Evolutionary conservation across 495 filamentous ascomycete species (phyloP).

Genomic region (Lophiotrema nucula): DNA sequence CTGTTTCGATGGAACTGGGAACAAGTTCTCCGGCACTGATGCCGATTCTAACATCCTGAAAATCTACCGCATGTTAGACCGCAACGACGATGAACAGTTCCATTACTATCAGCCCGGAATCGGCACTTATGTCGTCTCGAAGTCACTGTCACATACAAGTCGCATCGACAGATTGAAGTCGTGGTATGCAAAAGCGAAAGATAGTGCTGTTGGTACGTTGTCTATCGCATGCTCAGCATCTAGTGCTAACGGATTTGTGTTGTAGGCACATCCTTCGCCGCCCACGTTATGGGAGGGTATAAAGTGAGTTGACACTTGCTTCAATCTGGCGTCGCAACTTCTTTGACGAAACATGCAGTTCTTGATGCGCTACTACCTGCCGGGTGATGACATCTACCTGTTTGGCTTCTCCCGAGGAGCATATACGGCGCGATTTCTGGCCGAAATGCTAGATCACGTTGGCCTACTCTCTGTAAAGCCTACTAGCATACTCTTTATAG

Average conservation of each 20-base stretch:
- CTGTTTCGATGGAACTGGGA: conserved; percentile 72
- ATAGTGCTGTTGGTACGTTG: conserved; percentile 64
- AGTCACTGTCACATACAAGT: conserved; percentile 64
- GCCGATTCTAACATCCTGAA: conserved; percentile 88
- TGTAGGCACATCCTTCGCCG: conserved; percentile 68
- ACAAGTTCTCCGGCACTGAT: conserved; percentile 78
- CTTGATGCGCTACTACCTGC: conserved; percentile 79
- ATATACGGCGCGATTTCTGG: conserved; percentile 83
- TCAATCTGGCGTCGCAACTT: no score
- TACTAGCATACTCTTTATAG: no score
- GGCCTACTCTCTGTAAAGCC: conserved; percentile 65
- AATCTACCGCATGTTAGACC: conserved; percentile 69
- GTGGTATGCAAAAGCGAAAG: conserved; percentile 79
- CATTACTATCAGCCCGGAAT: conserved; percentile 81
- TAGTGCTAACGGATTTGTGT: neutral
- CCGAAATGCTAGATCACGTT: conserved; percentile 84
- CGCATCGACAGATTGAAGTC: conserved; percentile 64
- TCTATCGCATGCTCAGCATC: neutral
- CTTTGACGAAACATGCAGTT: no score
- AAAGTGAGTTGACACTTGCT: no score
- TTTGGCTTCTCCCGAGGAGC: conserved; percentile 85
- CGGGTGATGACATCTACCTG: conserved; percentile 76
- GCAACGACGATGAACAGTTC: conserved; percentile 53
- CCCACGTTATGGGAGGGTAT: conserved; percentile 82
- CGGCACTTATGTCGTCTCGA: conserved; percentile 70